These are phyloP conservation scores for Claviceps capensis DNA, from an alignment of 2,329 filamentous ascomycete species.

Conservation along the genomic window DNA sequence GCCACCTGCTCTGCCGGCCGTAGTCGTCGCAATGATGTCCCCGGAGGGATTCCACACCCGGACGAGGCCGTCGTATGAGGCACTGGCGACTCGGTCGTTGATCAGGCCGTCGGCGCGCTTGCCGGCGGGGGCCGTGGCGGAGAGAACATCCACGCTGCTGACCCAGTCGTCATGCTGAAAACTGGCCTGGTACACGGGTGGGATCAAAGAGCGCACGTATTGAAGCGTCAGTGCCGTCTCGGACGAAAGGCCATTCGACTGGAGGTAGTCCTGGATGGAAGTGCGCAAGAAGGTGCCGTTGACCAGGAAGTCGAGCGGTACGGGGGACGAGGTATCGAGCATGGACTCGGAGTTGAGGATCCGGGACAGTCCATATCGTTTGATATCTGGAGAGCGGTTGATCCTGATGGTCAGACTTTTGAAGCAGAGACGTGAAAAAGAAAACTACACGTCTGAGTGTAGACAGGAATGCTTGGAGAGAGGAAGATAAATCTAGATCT, in stretches of 20 bases:
- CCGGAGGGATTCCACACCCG: constrained; percentile 83
- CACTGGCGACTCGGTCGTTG: constrained; percentile 62
- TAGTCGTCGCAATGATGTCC: constrained; percentile 67
- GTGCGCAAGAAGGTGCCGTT: constrained; percentile 86
- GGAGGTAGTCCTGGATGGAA: constrained; percentile 81
- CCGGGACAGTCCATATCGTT: constrained; percentile 56
- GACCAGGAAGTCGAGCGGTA: constrained; percentile 89
- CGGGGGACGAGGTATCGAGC: constrained; percentile 49
- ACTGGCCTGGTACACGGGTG: constrained; percentile 76
- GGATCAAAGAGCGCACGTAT: constrained; percentile 84
- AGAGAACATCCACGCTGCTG: constrained; percentile 70
- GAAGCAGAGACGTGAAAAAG: neutral
- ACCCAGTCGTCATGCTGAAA: constrained; percentile 99
- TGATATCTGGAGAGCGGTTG: constrained; percentile 37
- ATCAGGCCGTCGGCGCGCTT: constrained; percentile 24
- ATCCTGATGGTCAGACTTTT: neutral
- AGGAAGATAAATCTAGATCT: neutral
- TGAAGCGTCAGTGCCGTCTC: constrained; percentile 81
- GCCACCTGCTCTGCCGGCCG: constrained; percentile 50
- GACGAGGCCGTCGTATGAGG: constrained; percentile 79
- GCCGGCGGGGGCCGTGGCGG: constrained; percentile 47
- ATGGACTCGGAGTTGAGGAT: constrained; percentile 61
- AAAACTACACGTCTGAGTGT: neutral
- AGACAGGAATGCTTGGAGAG: neutral
- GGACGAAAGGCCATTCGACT: constrained; percentile 70